Base-by-base conservation (phyloP, 148 eudicot species). In the Amaranthus hypochondriacus region DNA sequence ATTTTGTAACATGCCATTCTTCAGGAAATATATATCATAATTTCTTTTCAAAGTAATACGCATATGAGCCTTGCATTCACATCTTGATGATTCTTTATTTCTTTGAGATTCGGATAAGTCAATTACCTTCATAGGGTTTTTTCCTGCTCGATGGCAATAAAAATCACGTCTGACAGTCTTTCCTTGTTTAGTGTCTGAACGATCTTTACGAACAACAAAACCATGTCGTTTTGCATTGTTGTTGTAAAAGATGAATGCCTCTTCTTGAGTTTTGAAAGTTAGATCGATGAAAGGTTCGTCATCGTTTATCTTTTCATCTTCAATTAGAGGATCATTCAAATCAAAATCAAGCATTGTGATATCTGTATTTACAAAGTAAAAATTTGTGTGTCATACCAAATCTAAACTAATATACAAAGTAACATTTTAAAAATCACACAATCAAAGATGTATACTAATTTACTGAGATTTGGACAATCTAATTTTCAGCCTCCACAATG, bases 31-130 rank as follows among this genome's bases (percentile, higher is more conserved):
- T 73, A 50, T 73, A 50, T 73, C 48, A 7, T 61, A 51, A 51
- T 9, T 51, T 51, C 9, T 51, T 51, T 51, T 51, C 54, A 51
- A 1, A 51, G 54, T 51, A 43, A 13, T 4, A 18, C 57, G 48
- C 68, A 73, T 50, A 21, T 62, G 68, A 48, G 57, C 57, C n/a
- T 50, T 62, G 48, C 68, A 73, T 10, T 21, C 67, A 43, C 67
- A 44, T 12, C 50, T 63, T 63, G 50, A 42, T 6, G 67, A 63
- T 63, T 43, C 53, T 50, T 50, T 50, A 50, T 50, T 50, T 50
- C 53, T 50, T 50, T 50, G 53, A 50, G 53, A 8, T 43, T 63
- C 44, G 5, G 13, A 63, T 8, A 13, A 3, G 12, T 63, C 67
- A 63, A 44, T 12, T 7, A 43, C 48, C 44, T 63, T 63, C 43